Base-by-base conservation (phyloP, 345 rosid species). In the Carallia pectinifolia region DNA sequence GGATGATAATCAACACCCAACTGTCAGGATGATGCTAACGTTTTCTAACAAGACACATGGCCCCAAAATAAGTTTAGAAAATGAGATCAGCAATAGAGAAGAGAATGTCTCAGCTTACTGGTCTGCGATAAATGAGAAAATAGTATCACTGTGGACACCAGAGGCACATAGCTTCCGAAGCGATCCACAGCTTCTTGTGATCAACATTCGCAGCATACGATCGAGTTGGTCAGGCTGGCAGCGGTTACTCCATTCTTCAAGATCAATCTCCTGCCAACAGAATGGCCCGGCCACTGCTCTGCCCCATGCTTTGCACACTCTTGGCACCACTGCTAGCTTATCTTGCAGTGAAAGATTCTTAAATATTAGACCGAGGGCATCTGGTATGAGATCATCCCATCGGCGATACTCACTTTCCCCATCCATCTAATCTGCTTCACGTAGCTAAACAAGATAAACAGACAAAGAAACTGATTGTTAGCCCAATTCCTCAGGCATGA, bases 181-280 rank as follows among this genome's bases (percentile, higher is more conserved):
- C 33, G 97, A 93, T 69, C 98, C 98, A 56, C 78, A 78, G 77
- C 97, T 89, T 62, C 92, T 74, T 1, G 58, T 60, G 56, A 93
- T 79, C 73, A 93, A 80, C 92, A 89, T 79, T 61, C 62, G 87
- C 73, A 93, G 88, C 96, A 91, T 89, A 61, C 87, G 86, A 67
- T 91, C 89, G 3, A 87, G 59, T 5, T 78, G 83, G 52, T 73
- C 73, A 0, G 87, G 82, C 37, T 70, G 65, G 74, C 85, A 84
- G 17, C 70, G 66, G 36, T 73, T 72, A 71, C 97, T 86, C 92
- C 96, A 91, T 34, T 88, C 85, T 76, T 85, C 94, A 67, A 93
- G 81, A 78, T 89, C 90, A 44, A 93, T 85, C 84, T 89, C 96
- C 73, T 91, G 98, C 98, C 97, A 93, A 74, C 98, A 93, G 70